phyloP scores from a whole-genome alignment of 2,329 filamentous ascomycete genomes.

The Orbilia quercus region DNA sequence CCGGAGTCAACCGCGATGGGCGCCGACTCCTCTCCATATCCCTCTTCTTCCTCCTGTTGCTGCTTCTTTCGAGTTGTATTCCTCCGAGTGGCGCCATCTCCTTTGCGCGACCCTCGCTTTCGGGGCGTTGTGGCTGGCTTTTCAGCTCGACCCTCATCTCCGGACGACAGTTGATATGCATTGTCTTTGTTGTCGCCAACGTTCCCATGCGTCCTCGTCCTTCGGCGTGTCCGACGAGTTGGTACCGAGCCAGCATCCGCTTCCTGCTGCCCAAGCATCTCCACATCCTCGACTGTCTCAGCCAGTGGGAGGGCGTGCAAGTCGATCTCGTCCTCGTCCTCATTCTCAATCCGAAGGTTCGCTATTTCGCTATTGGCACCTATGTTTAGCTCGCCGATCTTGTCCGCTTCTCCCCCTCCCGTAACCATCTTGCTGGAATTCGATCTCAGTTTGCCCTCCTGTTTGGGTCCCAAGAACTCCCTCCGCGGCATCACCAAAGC shows the following conservation, averaged over 20 bases:
- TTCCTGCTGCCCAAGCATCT: conserved; percentile 12
- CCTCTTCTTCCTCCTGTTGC: neutral
- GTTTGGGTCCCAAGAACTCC: conserved; percentile 71
- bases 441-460: conserved; percentile 62
- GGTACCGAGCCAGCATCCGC: conserved; percentile 38
- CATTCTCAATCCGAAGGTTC: conserved; percentile 51
- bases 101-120: conserved; percentile 33
- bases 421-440: conserved; percentile 55
- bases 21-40: too few species aligned
- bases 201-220: conserved; percentile 30
- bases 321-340: conserved; percentile 53
- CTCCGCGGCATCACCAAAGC: conserved; percentile 88
- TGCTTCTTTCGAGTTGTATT: conserved; percentile 23
- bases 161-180: conserved; percentile 19
- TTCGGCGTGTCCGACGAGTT: conserved; percentile 47
- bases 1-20: conserved; percentile 38
- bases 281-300: conserved; percentile 23
- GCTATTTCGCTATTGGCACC: conserved; percentile 56
- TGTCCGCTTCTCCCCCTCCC: conserved; percentile 57
- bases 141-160: conserved; percentile 51
- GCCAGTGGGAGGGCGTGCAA: conserved; percentile 39
- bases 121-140: conserved; percentile 47
- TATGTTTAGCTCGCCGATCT: conserved; percentile 57
- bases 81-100: conserved; percentile 37
- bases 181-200: conserved; percentile 21